Evolutionary conservation across 2,329 filamentous ascomycete species (phyloP).

Genomic region (Kalmusia sp.): DNA sequence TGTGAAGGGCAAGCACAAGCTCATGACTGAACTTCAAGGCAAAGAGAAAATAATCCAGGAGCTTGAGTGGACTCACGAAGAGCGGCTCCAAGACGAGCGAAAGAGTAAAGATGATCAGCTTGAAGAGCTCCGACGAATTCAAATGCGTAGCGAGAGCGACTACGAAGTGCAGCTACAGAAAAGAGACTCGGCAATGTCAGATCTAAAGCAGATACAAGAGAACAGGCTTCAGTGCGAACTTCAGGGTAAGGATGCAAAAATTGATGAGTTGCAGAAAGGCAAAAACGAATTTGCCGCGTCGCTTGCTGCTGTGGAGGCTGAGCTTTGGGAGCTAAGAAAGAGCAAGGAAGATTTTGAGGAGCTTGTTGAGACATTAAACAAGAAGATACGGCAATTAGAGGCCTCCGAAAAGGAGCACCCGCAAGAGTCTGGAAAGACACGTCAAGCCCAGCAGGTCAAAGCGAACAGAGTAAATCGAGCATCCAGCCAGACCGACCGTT

Average conservation of each 20-base stretch:
- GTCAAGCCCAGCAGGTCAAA: conserved; percentile 14
- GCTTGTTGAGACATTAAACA: conserved; percentile 37
- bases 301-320: conserved; percentile 36
- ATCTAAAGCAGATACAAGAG: conserved; percentile 15
- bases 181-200: conserved; percentile 21
- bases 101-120: conserved; percentile 23
- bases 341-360: conserved; percentile 40
- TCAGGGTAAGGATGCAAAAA: conserved; percentile 32
- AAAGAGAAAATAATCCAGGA: conserved; percentile 38
- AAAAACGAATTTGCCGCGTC: conserved; percentile 32
- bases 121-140: conserved; percentile 11
- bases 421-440: conserved; percentile 12
- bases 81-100: conserved; percentile 28
- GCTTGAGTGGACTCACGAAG: conserved; percentile 27
- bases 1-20: conserved; percentile 25
- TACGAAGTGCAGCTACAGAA: conserved; percentile 13
- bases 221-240: conserved; percentile 25
- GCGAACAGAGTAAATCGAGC: conserved; percentile 17
- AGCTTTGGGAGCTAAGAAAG: conserved; percentile 34
- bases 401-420: conserved; percentile 29
- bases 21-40: conserved; percentile 30
- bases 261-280: conserved; percentile 32
- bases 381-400: conserved; percentile 37
- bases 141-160: conserved; percentile 6
- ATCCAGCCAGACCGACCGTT: conserved; percentile 22